phyloP scores from a whole-genome alignment of 306 rosid genomes.

The Trichosanthes truncata region DNA sequence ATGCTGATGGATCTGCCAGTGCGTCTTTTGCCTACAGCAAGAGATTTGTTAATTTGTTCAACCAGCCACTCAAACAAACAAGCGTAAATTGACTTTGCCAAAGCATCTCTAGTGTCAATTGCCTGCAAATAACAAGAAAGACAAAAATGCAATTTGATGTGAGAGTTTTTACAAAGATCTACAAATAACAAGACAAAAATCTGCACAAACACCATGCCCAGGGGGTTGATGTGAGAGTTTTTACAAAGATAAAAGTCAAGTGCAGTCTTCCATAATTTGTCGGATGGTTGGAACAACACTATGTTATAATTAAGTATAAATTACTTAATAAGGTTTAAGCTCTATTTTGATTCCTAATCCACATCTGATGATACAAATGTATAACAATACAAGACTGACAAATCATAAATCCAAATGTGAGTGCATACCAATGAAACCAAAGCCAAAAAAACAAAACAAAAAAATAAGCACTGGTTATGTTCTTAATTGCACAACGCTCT shows the following conservation, averaged over 20 bases:
- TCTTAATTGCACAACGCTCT: neutral
- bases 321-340: neutral
- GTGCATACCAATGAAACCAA: neutral
- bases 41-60: slow-evolving; percentile 95
- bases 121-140: slow-evolving; percentile 37
- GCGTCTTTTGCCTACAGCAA: slow-evolving; percentile 90
- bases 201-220: too few relatives aligned
- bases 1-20: slow-evolving; percentile 98
- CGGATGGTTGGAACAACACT: neutral
- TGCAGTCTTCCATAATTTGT: neutral
- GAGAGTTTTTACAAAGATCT: neutral
- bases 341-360: neutral
- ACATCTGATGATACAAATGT: neutral
- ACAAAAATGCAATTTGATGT: neutral
- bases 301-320: neutral
- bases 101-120: slow-evolving; percentile 89
- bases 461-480: neutral
- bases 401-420: neutral
- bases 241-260: neutral
- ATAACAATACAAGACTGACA: neutral
- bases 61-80: slow-evolving; percentile 94
- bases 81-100: slow-evolving; percentile 93
- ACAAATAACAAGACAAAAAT: too few relatives aligned
- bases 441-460: neutral
- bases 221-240: neutral